Evolutionary conservation across 2,329 filamentous ascomycete genomes (phyloP).

Genomic region (Huntiella abstrusa): DNA sequence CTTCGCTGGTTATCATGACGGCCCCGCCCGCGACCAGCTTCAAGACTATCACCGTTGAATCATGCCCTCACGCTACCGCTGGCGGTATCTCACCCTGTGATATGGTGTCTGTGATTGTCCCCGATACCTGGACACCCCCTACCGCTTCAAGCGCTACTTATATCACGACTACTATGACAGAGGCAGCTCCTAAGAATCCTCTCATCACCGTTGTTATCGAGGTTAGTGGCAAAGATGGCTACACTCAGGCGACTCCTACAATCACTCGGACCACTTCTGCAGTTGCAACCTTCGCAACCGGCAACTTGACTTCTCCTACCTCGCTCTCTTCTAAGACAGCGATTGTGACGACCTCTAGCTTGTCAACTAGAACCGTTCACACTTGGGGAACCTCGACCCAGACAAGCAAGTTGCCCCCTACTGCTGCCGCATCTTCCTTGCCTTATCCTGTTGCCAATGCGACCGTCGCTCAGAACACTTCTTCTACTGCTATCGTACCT

Average conservation of each 20-base stretch:
- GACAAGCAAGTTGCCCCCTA: not conserved
- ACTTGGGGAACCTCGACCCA: not conserved
- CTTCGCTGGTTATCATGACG: not conserved
- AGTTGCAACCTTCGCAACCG: not conserved
- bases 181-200: slow-evolving; percentile 4
- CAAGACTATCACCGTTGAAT: slow-evolving; percentile 8
- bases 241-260: not conserved
- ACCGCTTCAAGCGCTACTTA: not conserved
- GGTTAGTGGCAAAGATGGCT: not conserved
- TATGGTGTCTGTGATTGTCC: slow-evolving; percentile 6
- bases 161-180: slow-evolving; percentile 7
- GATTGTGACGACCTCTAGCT: too few relatives aligned
- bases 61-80: slow-evolving; percentile 5
- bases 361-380: too few relatives aligned
- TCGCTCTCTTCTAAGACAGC: too few relatives aligned
- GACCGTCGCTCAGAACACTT: not conserved
- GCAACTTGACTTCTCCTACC: not conserved
- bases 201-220: slow-evolving; percentile 9
- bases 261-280: not conserved
- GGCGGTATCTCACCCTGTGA: not conserved
- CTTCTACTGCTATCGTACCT: not conserved
- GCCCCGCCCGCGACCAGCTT: slow-evolving; percentile 4
- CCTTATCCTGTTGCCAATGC: not conserved
- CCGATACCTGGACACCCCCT: slow-evolving; percentile 4
- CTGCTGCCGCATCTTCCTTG: not conserved